These are phyloP conservation scores for Leptodermis oblonga DNA, from an alignment of 257 asterid species.

Conservation along the genomic window DNA sequence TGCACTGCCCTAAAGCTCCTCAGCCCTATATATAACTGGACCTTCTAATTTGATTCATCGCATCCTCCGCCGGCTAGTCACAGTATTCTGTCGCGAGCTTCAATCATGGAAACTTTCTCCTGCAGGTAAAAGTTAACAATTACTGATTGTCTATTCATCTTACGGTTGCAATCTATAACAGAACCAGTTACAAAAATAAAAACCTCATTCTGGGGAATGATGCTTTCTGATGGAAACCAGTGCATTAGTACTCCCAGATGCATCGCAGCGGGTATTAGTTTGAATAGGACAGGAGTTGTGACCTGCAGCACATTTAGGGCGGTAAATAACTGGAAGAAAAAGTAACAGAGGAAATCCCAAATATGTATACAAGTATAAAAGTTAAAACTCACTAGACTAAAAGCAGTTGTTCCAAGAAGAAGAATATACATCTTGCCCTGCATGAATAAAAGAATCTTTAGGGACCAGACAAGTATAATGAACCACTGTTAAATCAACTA, in stretches of 20 bases:
- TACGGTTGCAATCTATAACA: neutral
- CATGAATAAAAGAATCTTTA: slow-evolving; percentile 18
- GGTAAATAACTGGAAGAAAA: slow-evolving; percentile 7
- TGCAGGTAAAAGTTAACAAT: slow-evolving; percentile 39
- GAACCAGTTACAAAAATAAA: neutral
- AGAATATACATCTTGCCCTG: slow-evolving; percentile 95
- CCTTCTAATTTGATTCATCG: slow-evolving; percentile 3
- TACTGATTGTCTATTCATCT: no score
- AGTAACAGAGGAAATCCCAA: neutral
- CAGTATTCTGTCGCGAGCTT: slow-evolving; percentile 35
- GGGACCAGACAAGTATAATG: neutral
- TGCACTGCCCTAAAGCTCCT: slow-evolving; percentile 13
- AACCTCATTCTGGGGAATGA: slow-evolving; percentile 47
- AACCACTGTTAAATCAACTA: neutral
- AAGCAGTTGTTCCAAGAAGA: slow-evolving; percentile 94
- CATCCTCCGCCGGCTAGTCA: neutral
- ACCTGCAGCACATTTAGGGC: slow-evolving; percentile 45
- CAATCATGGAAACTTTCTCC: slow-evolving; percentile 62
- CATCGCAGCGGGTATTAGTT: slow-evolving; percentile 70
- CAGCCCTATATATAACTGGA: no score
- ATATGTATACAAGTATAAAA: neutral
- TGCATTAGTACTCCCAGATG: slow-evolving; percentile 79
- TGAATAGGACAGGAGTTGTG: slow-evolving; percentile 85
- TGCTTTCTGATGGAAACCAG: slow-evolving; percentile 79
- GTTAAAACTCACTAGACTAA: slow-evolving; percentile 71